A percentile compares a stretch with the other conserved stretches of the same genome.
Evolutionary conservation across 177 flowering plant genomes (phyloP).

Genomic region (Vitis hybrid): DNA sequence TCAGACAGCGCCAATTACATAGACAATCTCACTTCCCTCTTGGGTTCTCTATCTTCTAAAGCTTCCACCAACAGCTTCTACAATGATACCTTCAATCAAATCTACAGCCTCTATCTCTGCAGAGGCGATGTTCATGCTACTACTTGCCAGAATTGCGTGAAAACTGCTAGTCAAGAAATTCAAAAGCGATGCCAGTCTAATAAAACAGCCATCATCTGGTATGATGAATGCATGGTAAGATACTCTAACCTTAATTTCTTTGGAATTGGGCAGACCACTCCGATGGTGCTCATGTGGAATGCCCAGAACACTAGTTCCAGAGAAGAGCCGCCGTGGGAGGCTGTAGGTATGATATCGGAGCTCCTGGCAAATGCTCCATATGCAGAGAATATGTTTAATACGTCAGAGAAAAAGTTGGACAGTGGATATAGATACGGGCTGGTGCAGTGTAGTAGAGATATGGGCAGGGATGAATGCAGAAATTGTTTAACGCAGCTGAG

Average conservation of each 20-base stretch:
- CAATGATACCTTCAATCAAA: constrained; percentile 5
- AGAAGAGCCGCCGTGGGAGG: constrained; percentile 2
- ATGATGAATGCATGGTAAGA: constrained; percentile 29
- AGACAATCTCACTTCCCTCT: constrained; percentile 11
- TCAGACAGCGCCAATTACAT: constrained; percentile 2
- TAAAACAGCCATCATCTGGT: constrained; percentile 25
- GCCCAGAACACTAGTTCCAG: constrained; percentile 1
- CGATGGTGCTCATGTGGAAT: not conserved
- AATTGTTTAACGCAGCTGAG: constrained; percentile 13
- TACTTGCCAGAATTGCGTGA: constrained; percentile 20
- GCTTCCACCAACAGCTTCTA: constrained; percentile 17
- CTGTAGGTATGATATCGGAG: not conserved
- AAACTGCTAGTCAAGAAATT: constrained; percentile 9
- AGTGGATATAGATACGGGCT: constrained; percentile 16
- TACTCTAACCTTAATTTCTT: constrained; percentile 23
- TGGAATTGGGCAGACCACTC: not conserved
- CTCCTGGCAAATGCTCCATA: constrained; percentile 7
- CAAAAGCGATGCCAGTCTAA: constrained; percentile 9
- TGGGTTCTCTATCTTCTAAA: constrained; percentile 17
- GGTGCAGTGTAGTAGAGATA: constrained; percentile 25
- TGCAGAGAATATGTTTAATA: not conserved
- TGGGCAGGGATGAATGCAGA: constrained; percentile 6
- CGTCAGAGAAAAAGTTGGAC: not conserved
- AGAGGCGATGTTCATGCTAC: constrained; percentile 17
- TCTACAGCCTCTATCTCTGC: constrained; percentile 28